Base-by-base conservation (phyloP, 164 flowering plant genomes). In the Vitis cinerea region DNA sequence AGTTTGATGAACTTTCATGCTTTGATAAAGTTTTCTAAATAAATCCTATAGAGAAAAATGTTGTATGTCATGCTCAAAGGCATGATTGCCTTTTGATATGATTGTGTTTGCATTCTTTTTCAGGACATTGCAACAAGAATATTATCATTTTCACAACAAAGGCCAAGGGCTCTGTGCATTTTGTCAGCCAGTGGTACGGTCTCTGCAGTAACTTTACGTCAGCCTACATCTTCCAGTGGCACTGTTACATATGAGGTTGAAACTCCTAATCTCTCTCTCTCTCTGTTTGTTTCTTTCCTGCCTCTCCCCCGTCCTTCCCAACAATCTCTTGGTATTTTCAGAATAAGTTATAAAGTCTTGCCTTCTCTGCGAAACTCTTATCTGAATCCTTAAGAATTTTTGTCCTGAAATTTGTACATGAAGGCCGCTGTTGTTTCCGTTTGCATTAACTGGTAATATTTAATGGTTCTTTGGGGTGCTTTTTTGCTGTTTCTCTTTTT, bases 161-260 rank as follows among this genome's bases (percentile, higher is more conserved):
- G 86, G 69, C 84, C 84, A n/a, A 80, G 90, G 71, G 92, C 90
- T 65, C 30, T 88, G 13, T 88, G 92, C 75, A 77, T 86, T 52
- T 59, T 88, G 78, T 88, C 92, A 9, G 92, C 83, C 23, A 82
- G 71, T 77, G 92, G 92, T 27, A 67, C 78, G 52, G 81, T 85
- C 56, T 87, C 93, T 61, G 75, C 86, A 9, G 87, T 87, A 27
- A 83, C 89, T 11, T 66, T 88, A 30, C 85, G 87, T 15, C 89
- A 85, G 66, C 86, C 88, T 73, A 76, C 85, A 50, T 71, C 84
- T 49, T 71, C 84, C 54, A 78, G 68, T 61, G 80, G 77, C 19
- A 77, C 76, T 30, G 72, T 78, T 44, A 85, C 83, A 23, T 88
- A 72, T 72, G 89, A 88, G 93, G 93, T 87, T 56, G 66, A 64